Evolutionary conservation across 2,329 filamentous ascomycete genomes (phyloP), one percentile per base, ranked within the genome.

Genomic region (Allantophomopsis cytisporea): DNA sequence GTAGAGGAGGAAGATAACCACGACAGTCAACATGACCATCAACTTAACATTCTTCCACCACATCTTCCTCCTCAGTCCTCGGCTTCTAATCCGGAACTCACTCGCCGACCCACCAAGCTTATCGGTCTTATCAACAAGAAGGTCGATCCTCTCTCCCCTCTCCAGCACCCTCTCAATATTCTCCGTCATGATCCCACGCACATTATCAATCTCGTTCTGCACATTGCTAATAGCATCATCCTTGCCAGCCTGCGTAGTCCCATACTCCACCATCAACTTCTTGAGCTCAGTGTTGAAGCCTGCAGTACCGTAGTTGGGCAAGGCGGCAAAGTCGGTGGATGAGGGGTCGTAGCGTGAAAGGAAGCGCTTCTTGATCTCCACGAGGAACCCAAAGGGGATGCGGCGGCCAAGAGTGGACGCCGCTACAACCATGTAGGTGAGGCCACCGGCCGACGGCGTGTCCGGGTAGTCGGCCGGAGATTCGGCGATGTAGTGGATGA

Each of bases 41-140:
- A 98, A 63, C 66, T 93, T 93, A 35, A 94, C 73, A 59, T 98
- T 96, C 78, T 96, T 96, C 89, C 89, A 96, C 91, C 91, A 98
- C 91, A 98, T 96, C 61, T 81, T 74, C 55, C 93, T 73, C 65
- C 91, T 83, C 51, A 98, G 60, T 1, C 86, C 87, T 18, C 87
- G 69, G 58, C 83, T 93, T 49, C 89, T 71, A 14, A 96, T 80
- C 39, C 91, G 69, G 57, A 98, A 98, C 57, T 98, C 91, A 51
- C 80, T 71, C 39, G 91, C 87, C 58, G 78, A 91, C 20, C 84
- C 85, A 12, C 89, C 91, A 31, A 98, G 61, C 34, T 87, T 71
- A 57, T 95, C 89, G 37, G 93, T 98, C 76, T 98, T 95, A 60
- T 96, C 88, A 16, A 98, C 88, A 35, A 98, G 65, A 49, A 95